A percentile compares a stretch with the other conserved stretches of the same genome.
Conservation (phyloP, 1,284 basidiomycete genomes). For the Cystobasidium sp. region DNA sequence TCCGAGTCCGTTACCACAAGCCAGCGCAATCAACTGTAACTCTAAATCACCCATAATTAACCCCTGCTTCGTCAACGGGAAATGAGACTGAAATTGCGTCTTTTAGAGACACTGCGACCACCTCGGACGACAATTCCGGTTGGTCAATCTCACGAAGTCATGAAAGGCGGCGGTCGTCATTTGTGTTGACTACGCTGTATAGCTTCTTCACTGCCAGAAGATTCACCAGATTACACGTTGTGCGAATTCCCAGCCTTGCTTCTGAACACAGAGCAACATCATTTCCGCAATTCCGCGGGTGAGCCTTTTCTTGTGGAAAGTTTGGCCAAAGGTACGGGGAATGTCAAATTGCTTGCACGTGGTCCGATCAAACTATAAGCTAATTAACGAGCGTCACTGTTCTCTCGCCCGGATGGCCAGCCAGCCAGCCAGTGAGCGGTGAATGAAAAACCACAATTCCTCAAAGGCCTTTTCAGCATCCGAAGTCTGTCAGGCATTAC, state of each 20-base stretch:
- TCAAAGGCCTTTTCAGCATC: too few species aligned
- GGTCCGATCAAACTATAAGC: conserved; percentile 17
- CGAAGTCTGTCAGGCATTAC: too few species aligned
- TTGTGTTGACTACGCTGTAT: not conserved
- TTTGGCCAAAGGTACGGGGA: conserved; percentile 17
- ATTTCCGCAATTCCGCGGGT: too few species aligned
- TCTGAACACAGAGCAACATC: too few species aligned
- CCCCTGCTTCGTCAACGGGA: not conserved
- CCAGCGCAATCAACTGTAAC: conserved; percentile 1
- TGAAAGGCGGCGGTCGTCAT: not conserved
- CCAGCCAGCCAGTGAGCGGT: too few species aligned
- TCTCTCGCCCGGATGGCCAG: not conserved
- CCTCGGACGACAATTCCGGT: not conserved
- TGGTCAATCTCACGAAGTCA: too few species aligned
- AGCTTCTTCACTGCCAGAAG: not conserved
- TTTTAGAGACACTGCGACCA: not conserved
- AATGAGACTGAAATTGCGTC: too few species aligned
- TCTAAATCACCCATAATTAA: not conserved
- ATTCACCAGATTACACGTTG: not conserved
- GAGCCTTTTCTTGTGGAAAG: conserved; percentile 10
- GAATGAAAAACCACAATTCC: too few species aligned
- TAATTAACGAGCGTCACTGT: conserved; percentile 5
- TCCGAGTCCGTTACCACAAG: not conserved
- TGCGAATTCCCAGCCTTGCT: not conserved
- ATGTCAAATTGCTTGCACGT: conserved; percentile 12